Evolutionary conservation across 2,329 filamentous ascomycete genomes (phyloP), one percentile per base, ranked within the genome.

Genomic region (Blumeriella jaapii): DNA sequence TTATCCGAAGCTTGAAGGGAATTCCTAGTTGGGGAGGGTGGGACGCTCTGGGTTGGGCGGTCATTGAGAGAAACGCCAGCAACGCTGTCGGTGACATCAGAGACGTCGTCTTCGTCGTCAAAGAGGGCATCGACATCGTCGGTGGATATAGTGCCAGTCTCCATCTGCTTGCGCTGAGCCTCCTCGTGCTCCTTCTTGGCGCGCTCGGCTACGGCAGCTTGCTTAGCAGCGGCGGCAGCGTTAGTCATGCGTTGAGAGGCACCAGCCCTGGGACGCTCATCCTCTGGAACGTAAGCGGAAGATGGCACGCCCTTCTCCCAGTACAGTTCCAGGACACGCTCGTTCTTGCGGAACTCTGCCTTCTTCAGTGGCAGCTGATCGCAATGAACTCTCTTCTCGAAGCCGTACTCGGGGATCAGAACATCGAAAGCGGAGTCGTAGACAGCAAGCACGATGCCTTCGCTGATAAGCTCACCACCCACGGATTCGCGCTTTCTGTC

Each of bases 251-350:
- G 75, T 50, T 82, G 74, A 42, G 80, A 81, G 8, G 73, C 71
- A 37, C 74, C 78, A 32, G 82, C 78, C 68, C 91, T 93, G 35
- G 87, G 87, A 38, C 87, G 81, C 65, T 98, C 91, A 56, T 98
- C 91, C 56, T 98, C 91, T 2, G 91, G 91, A 34, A 98, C 80
- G 51, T 93, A 98, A 2, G 87, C 83, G 27, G 89, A 95, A 44
- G 87, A 96, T 17, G 89, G 85, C 6, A 96, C 86, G 29, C 91
- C 91, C 73, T 96, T 98, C 76, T 98, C 91, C 91, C 91, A 98
- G 69, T 95, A 98, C 11, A 98, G 72, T 62, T 98, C 91, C 29
- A 98, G 70, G 18, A 96, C 75, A 37, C 91, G 78, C 64, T 87
- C 84, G 57, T 93, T 86, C 69, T 96, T 96, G 61, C 93, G 78